Base-by-base conservation (phyloP, 768 basidiomycete species). In the Rhizopogon vinicolor region DNA sequence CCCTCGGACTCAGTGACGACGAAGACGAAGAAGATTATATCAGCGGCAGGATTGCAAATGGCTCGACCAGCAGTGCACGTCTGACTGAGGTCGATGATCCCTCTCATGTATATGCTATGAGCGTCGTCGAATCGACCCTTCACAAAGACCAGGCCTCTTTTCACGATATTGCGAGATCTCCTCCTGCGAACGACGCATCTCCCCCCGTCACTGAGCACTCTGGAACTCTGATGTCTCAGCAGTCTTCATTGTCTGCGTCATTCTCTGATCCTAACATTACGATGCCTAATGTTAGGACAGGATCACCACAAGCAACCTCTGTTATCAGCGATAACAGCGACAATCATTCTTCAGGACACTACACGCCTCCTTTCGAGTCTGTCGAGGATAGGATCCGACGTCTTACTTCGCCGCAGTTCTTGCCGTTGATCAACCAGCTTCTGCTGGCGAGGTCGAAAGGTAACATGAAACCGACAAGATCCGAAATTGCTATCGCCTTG, bases 401-500 rank as follows among this genome's bases (percentile, higher is more conserved):
- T n/a, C n/a, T n/a, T n/a, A n/a, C n/a, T n/a, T n/a, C n/a, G n/a
- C n/a, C n/a, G n/a, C n/a, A n/a, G n/a, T n/a, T n/a, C n/a, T n/a
- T n/a, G n/a, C n/a, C n/a, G n/a, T n/a, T n/a, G n/a, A n/a, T n/a
- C n/a, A n/a, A n/a, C n/a, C n/a, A n/a, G n/a, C n/a, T n/a, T n/a
- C n/a, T n/a, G n/a, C 61, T 56, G 31, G 62, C 58, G 29, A 64
- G 61, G 33, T 56, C 58, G 18, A 68, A 66, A 7, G 78, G 77
- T 3, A 54, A 63, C 22, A 0, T 43, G 28, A 70, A 62, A 14
- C 72, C 77, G 6, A 63, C 70, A 5, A 75, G 79, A 22, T 75
- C 78, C n/a, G 57, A n/a, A 1, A 53, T 83, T 33, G 75, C 73
- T 7, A 0, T 62, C n/a, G 68, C 70, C n/a, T 63, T 83, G 2